Evolutionary conservation across 306 rosid genomes (phyloP).

Genomic region (Trifolium repens): DNA sequence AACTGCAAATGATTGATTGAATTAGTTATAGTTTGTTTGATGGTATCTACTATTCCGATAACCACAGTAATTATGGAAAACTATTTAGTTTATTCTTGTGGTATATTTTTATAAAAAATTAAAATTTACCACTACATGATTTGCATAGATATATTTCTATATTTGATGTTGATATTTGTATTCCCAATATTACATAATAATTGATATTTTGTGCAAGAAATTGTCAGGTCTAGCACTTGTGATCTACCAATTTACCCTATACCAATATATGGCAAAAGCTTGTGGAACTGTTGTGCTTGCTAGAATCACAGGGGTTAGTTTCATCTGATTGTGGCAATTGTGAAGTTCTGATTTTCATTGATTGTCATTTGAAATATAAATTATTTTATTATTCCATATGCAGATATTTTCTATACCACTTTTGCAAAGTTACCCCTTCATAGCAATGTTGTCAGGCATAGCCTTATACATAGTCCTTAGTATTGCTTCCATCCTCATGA

Average conservation of each 20-base stretch:
- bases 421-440: constrained; percentile 55
- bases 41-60: too few relatives aligned
- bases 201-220: background rate
- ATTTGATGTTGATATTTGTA: background rate
- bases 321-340: constrained; percentile 7
- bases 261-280: constrained; percentile 55
- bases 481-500: constrained; percentile 47
- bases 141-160: too few relatives aligned
- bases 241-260: constrained; percentile 58
- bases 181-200: background rate
- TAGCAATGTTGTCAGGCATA: constrained; percentile 50
- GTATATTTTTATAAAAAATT: too few relatives aligned
- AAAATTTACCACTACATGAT: too few relatives aligned
- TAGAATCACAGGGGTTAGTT: constrained; percentile 63
- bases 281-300: constrained; percentile 56
- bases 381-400: background rate
- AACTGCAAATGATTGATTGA: too few relatives aligned
- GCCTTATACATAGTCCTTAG: constrained; percentile 42
- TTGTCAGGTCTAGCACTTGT: constrained; percentile 64
- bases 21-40: too few relatives aligned
- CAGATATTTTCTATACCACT: constrained; percentile 49
- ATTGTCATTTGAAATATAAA: background rate
- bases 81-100: too few relatives aligned
- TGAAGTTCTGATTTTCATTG: constrained; percentile 19
- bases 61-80: too few relatives aligned